phyloP scores from a whole-genome alignment of 1,139 yeast genomes.

The Scheffersomyces segobiensis region DNA sequence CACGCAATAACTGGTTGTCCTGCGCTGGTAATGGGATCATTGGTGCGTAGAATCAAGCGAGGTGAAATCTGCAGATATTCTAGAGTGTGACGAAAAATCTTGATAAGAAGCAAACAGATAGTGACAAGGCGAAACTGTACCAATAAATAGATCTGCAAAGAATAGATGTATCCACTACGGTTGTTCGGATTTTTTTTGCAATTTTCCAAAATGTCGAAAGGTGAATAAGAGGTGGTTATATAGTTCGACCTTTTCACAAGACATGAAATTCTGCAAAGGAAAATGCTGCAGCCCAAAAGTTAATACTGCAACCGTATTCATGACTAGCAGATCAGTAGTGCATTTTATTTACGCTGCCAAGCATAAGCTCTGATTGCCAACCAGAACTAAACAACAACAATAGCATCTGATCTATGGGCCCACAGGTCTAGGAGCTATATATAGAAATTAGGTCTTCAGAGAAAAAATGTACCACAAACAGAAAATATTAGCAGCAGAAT shows the following conservation, averaged over 20 bases:
- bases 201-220: neutral
- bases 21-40: conserved; percentile 21
- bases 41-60: neutral
- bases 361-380: neutral
- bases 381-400: neutral
- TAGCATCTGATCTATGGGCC: neutral
- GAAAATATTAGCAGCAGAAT: too few relatives aligned
- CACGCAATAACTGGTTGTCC: conserved; percentile 25
- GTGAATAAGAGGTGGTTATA: neutral
- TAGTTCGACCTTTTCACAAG: neutral
- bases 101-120: neutral
- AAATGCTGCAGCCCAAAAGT: neutral
- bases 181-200: neutral
- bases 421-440: neutral
- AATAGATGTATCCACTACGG: neutral
- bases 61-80: neutral
- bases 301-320: neutral
- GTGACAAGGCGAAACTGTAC: neutral
- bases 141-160: neutral
- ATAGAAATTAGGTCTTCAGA: neutral
- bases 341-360: neutral
- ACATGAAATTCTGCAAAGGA: neutral
- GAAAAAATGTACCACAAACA: neutral
- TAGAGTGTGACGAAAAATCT: neutral
- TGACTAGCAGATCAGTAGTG: neutral